A percentile compares a stretch with the other conserved stretches of the same genome.
phyloP scores from a whole-genome alignment of 805 yeast species.

The Yarrowia phangngaensis region DNA sequence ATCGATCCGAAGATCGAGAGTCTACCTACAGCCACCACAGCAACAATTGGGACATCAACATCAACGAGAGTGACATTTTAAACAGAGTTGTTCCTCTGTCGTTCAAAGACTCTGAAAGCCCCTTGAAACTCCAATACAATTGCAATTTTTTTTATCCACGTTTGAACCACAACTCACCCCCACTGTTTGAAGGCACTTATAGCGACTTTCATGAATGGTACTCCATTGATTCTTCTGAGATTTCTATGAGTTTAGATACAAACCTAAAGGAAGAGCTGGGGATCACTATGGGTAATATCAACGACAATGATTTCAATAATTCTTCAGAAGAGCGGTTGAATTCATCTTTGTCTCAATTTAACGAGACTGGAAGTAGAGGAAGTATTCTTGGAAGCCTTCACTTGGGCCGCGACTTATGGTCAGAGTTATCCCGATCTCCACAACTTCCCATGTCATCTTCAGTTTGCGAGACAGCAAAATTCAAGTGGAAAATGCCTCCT shows the following conservation, averaged over 20 bases:
- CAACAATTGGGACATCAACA: no score
- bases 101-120: no score
- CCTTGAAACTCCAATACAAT: no score
- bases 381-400: slow-evolving; percentile 8
- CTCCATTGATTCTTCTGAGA: slow-evolving; percentile 5
- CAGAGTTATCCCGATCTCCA: slow-evolving; percentile 10
- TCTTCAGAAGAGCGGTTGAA: slow-evolving; percentile 10
- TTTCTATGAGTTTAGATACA: not conserved
- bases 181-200: no score
- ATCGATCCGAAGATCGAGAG: no score
- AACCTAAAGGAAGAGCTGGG: slow-evolving; percentile 11
- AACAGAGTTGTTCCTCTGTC: no score
- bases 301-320: slow-evolving; percentile 4
- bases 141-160: no score
- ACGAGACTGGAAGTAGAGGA: slow-evolving; percentile 18
- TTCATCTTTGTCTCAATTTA: slow-evolving; percentile 16
- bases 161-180: no score
- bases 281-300: slow-evolving; percentile 2
- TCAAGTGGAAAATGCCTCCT: slow-evolving; percentile 5
- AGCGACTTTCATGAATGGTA: slow-evolving; percentile 2
- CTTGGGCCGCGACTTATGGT: slow-evolving; percentile 16
- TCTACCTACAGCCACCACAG: no score
- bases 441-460: not conserved
- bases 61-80: no score
- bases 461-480: not conserved